Percentiles rank a stretch among this genome's conserved stretches.
Conservation (phyloP, 805 yeast species). For the Ogataea haglerorum region DNA sequence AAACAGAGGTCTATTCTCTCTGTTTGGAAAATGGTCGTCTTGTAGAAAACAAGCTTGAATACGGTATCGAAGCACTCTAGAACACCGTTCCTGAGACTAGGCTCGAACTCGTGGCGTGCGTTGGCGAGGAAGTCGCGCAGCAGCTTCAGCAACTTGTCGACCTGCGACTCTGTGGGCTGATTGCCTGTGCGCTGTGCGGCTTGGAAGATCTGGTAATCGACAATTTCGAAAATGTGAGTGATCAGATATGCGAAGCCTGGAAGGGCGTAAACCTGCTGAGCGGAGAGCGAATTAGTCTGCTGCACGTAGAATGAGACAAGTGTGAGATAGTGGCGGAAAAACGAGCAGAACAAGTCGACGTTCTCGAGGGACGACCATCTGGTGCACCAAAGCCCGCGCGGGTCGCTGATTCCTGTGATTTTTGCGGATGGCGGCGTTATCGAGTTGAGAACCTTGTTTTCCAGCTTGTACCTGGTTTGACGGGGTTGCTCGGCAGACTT, state of each 20-base stretch:
- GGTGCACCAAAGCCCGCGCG: slow-evolving; percentile 60
- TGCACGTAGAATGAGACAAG: slow-evolving; percentile 27
- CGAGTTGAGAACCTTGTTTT: slow-evolving; percentile 34
- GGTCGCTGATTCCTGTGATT: slow-evolving; percentile 48
- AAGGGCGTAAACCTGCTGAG: slow-evolving; percentile 21
- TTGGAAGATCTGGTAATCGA: slow-evolving; percentile 25
- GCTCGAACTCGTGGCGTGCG: slow-evolving; percentile 30
- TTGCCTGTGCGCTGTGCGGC: slow-evolving; percentile 4
- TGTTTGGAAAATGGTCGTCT: slow-evolving; percentile 25
- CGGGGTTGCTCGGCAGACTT: slow-evolving; percentile 22
- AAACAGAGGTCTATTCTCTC: slow-evolving; percentile 24
- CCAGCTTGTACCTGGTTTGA: slow-evolving; percentile 26
- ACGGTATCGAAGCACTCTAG: slow-evolving; percentile 23
- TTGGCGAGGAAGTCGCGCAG: slow-evolving; percentile 36
- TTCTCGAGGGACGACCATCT: slow-evolving; percentile 55
- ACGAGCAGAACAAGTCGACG: slow-evolving; percentile 56
- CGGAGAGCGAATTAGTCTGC: slow-evolving; percentile 9
- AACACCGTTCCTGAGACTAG: slow-evolving; percentile 20
- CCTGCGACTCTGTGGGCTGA: slow-evolving; percentile 20
- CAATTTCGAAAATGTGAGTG: slow-evolving; percentile 43
- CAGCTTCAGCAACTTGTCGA: slow-evolving; percentile 33
- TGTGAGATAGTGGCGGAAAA: slow-evolving; percentile 53
- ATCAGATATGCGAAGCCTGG: slow-evolving; percentile 48
- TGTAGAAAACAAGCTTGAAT: slow-evolving; percentile 22
- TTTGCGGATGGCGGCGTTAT: slow-evolving; percentile 37